Base-by-base conservation (phyloP, 305 asterid genomes). In the Stenogyne calaminthoides region DNA sequence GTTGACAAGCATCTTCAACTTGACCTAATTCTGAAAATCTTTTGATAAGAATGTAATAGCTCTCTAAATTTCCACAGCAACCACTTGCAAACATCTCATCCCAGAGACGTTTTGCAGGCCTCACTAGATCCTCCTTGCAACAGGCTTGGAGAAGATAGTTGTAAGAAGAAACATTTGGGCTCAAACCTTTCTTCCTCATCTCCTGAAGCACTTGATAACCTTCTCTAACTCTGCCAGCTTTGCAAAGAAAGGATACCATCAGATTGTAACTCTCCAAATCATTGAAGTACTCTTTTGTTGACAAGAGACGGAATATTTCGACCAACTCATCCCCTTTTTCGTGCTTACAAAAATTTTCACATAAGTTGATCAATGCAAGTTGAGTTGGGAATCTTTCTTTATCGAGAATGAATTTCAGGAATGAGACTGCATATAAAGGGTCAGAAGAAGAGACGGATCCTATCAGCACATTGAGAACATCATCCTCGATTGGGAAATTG, bases 1-100 rank as follows among this genome's bases (percentile, higher is more conserved):
- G 83, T 71, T 72, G 84, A 73, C 87, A 76, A 73, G 93, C 97
- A 71, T 91, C 98, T 75, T 90, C 92, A 60, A 80, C 82, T 64
- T 87, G 84, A 6, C 91, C 93, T 15, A 77, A 74, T 78, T 84
- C 87, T 20, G 83, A 81, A 32, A 87, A 81, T 73, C 86, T 91
- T 7, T 63, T 76, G 36, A 90, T 85, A n/a, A 94, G 86, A 55
- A 90, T 85, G 49, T 66, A 80, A 78, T 87, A 91, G 9, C 90
- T 88, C 77, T 76, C 83, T 78, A 80, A 69, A 79, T 92, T 85
- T 36, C 93, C 97, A 76, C 77, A 73, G 71, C 95, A 91, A 25
- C 95, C 93, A 82, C 86, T 83, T 22, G 91, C 78, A 80, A 94
- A 91, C 99, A 94, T 94, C n/a, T n/a, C n/a, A n/a, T n/a, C n/a